These are phyloP conservation scores for Citrullus colocynthis DNA, from an alignment of 306 rosid genomes.

Conservation along the genomic window DNA sequence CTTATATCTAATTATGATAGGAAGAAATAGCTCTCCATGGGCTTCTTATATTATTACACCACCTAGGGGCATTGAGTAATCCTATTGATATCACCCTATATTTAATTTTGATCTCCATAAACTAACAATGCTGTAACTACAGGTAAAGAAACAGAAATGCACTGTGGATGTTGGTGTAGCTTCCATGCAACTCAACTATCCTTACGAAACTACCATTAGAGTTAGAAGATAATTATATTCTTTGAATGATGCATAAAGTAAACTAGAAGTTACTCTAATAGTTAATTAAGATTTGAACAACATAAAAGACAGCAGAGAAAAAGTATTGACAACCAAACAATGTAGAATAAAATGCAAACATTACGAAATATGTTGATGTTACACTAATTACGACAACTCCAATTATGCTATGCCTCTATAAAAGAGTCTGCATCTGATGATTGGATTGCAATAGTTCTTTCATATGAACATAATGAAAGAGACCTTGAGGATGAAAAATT, in stretches of 20 bases:
- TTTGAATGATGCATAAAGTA: neutral
- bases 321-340: neutral
- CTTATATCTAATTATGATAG: neutral
- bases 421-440: neutral
- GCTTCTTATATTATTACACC: neutral
- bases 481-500: neutral
- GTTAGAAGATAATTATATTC: neutral
- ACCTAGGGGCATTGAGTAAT: neutral
- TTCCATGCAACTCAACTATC: neutral
- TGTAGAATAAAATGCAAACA: neutral
- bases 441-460: neutral
- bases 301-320: neutral
- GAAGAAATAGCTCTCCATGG: neutral
- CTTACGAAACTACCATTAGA: neutral
- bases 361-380: neutral
- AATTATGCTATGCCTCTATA: neutral
- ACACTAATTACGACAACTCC: neutral
- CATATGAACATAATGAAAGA: neutral
- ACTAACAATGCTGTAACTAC: neutral
- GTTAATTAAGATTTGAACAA: neutral
- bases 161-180: neutral
- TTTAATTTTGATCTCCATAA: neutral
- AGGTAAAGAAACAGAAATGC: neutral
- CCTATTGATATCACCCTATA: neutral
- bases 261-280: neutral